Percentiles rank a stretch among this genome's conserved stretches.
Evolutionary conservation across 106 monocot species (phyloP).

Genomic region (Cymbidium sinense): DNA sequence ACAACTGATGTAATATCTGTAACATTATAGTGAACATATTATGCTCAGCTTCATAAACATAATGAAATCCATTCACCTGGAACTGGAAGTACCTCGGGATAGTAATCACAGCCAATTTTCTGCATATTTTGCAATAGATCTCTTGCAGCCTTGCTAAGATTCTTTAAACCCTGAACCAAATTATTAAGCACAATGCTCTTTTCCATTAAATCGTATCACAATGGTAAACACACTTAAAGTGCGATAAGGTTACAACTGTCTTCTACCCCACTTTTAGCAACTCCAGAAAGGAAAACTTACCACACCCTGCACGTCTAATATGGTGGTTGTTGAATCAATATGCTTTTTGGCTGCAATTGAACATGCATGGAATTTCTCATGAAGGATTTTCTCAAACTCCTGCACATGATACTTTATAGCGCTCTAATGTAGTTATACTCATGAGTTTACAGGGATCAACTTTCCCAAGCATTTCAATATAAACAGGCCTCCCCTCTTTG

Average conservation of each 20-base stretch:
- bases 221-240: no score
- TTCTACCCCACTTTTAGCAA: neutral
- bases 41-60: neutral
- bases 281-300: slow-evolving; percentile 19
- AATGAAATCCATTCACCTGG: neutral
- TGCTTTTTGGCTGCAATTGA: slow-evolving; percentile 51
- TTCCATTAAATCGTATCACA: no score
- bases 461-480: slow-evolving; percentile 25
- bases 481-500: slow-evolving; percentile 29
- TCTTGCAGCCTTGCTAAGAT: slow-evolving; percentile 45
- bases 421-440: slow-evolving; percentile 45
- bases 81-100: slow-evolving; percentile 39
- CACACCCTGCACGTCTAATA: slow-evolving; percentile 63
- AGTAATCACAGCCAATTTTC: slow-evolving; percentile 60
- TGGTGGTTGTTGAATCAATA: slow-evolving; percentile 48
- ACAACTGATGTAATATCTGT: slow-evolving; percentile 70
- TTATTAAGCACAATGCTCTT: neutral
- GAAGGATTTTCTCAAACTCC: slow-evolving; percentile 49
- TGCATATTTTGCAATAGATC: slow-evolving; percentile 50
- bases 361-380: slow-evolving; percentile 58
- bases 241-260: neutral
- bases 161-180: slow-evolving; percentile 46
- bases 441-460: slow-evolving; percentile 34
- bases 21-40: neutral
- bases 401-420: slow-evolving; percentile 64